Base-by-base conservation (phyloP, 2,329 filamentous ascomycete genomes). In the Cylindrodendrum hubeiense region DNA sequence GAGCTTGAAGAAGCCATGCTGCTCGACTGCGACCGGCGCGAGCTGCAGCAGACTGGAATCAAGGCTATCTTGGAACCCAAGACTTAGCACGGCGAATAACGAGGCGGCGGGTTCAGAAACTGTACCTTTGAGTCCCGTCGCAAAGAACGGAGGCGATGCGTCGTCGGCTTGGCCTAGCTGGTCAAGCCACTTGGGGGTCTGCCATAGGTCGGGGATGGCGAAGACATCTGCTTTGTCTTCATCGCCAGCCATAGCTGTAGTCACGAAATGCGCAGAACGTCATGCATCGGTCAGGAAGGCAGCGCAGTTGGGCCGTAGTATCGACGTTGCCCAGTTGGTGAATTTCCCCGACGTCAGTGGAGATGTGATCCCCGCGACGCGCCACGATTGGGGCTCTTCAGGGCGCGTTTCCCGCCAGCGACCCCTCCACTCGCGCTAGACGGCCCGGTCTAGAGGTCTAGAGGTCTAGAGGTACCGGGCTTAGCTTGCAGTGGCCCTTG, bases 191-290 rank as follows among this genome's bases (percentile, higher is more conserved):
- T 79, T 82, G 3, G 90, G 88, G 26, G 84, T 79, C 60, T 81
- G 82, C 85, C 86, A 89, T 66, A 92, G 85, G 73, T 90, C 84
- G 41, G 88, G 88, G 49, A 90, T 88, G 41, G 86, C 85, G 74
- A 93, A 93, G 33, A 90, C 84, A 74, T 90, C 79, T 51, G 86
- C 82, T 58, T 79, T 74, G 43, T 84, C 80, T 65, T 83, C 78
- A 57, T 83, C 77, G 65, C 80, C 63, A 65, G 68, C 68, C 78
- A 80, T 80, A 64, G 62, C 75, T 26, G 10, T 33, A 57, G 33
- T 59, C 17, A n/a, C n/a, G 12, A 21, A 39, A 60, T 17, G 60
- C 26, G 24, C n/a, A 21, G n/a, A 56, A 44, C 34, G 37, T 26
- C 52, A 47, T 60, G 62, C 68, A 74, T 72, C 37, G 51, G 61